Conservation (phyloP, 2,329 filamentous ascomycete species). For the Xylaria multiplex region DNA sequence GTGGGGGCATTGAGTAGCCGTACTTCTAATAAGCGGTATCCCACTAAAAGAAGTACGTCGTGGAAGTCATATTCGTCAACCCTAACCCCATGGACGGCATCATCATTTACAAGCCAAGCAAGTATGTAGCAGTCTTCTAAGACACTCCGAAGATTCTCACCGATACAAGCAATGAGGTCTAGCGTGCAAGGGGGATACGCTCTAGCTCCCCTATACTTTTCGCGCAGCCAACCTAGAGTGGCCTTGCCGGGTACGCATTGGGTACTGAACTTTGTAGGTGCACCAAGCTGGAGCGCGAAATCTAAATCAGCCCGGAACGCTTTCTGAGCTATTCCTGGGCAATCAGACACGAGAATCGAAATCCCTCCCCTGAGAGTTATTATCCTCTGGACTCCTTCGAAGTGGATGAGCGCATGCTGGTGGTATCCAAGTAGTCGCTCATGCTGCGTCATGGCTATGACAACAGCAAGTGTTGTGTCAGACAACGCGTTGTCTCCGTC, state of each 20-base stretch:
- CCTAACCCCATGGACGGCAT: conserved; percentile 14
- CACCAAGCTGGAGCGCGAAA: conserved; percentile 42
- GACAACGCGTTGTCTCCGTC: conserved; percentile 38
- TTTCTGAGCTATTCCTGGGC: conserved; percentile 41
- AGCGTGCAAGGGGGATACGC: background rate
- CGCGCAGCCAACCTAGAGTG: conserved; percentile 19
- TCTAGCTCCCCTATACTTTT: background rate
- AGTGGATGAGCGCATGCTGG: conserved; percentile 44
- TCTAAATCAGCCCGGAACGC: conserved; percentile 43
- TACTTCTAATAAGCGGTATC: conserved; percentile 44
- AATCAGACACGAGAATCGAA: conserved; percentile 27
- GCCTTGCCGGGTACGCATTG: conserved; percentile 18
- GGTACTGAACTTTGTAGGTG: conserved; percentile 33
- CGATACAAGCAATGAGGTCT: conserved; percentile 10
- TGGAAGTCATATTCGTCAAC: conserved; percentile 44
- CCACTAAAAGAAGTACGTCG: conserved; percentile 41
- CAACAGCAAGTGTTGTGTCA: conserved; percentile 45
- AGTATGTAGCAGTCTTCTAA: conserved; percentile 36
- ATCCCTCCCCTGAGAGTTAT: conserved; percentile 49
- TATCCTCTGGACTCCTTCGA: conserved; percentile 47
- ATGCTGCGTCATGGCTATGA: conserved; percentile 45
- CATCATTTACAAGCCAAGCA: conserved; percentile 39
- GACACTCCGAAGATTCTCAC: conserved; percentile 23
- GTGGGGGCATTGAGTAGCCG: conserved; percentile 28
- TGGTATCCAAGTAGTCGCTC: conserved; percentile 42